Evolutionary conservation across 805 yeast genomes (phyloP), one percentile per base, ranked within the genome.

Genomic region (Blastobotrys robertii): DNA sequence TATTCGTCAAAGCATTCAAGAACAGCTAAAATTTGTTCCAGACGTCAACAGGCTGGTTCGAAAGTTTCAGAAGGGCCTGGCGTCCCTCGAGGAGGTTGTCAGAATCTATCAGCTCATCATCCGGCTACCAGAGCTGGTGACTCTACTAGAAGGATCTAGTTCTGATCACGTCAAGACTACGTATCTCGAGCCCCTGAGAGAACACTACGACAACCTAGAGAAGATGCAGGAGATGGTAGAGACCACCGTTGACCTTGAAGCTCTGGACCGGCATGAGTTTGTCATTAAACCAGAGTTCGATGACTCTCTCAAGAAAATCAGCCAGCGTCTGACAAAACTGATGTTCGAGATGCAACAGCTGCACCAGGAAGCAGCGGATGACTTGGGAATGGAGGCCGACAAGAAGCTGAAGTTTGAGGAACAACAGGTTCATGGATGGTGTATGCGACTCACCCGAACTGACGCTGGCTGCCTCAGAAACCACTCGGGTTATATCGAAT

Each of bases 351-450:
- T 87, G 19, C 81, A 77, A 43, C 58, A 59, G 1, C 63, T 80
- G 9, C 74, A 75, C 47, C 62, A 62, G 2, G 69, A 73, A 44
- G 79, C 79, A 2, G 85, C 82, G 1, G 84, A 80, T 30, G 92
- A 82, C 51, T 71, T 92, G 31, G 74, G 75, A 10, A 76, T 87
- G 62, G 97, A 88, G 46, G 69, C 81, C 2, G 95, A 85, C 45
- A 86, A 87, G 65, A 87, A 87, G 60, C 70, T 92, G 50, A 92
- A 92, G 60, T 65, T 92, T 39, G 98, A 92, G 59, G 77, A 82
- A 43, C 95, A 90, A 57, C 83, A 74, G 48, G 76, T 74, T 22
- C 94, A 85, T 60, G 97, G 97, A 14, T 88, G 95, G 94, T 86
- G 96, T 60, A 76, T 90, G 72, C 72, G 97, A 52, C 74, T 92